Base-by-base conservation (phyloP, 2,329 filamentous ascomycete species). In the Parastagonospora avenae region DNA sequence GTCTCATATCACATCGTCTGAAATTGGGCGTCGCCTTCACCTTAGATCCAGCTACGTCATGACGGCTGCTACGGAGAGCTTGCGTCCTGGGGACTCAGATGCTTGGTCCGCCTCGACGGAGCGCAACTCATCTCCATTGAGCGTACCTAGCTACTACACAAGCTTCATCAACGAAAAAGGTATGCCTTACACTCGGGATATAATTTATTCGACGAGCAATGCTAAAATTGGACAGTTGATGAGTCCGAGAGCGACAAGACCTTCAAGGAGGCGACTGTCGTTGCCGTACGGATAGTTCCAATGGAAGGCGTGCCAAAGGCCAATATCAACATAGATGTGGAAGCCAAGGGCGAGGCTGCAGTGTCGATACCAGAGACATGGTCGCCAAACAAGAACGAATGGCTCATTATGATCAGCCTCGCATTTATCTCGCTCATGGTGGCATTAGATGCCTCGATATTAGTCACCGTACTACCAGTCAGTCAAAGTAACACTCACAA, bases 351-450 rank as follows among this genome's bases (percentile, higher is more conserved):
- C 12, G 47, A 58, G 40, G 14, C 12, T 12, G 31, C 8, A 24
- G 14, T 6, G 14, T 35, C 31, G 1, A 30, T 15, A 8, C 27
- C 35, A 12, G 39, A 38, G 8, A 42, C 45, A 24, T 62, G 59
- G 59, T 55, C 50, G 9, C 59, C 57, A 10, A 44, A 52, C 7
- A 62, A 38, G 29, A 59, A 52, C 4, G 59, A 62, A 40, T 46
- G 57, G 50, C 49, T 65, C n/a, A 66, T 65, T n/a, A 67, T 69
- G 57, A 52, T 66, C 42, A 65, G 64, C 37, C 54, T 71, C 11
- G 57, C 59, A 8, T 57, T 68, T 28, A 59, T 68, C 32, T 62
- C 63, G 11, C 41, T 71, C 16, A 63, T 70, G 54, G 66, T 71
- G 1, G 55, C 68, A 8, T 54, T 71, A n/a, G 68, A 71, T 44